Percentiles rank a stretch among this genome's conserved stretches.
These are phyloP conservation scores for Exophiala sp. DNA, from an alignment of 2,329 filamentous ascomycete species.

Conservation along the genomic window DNA sequence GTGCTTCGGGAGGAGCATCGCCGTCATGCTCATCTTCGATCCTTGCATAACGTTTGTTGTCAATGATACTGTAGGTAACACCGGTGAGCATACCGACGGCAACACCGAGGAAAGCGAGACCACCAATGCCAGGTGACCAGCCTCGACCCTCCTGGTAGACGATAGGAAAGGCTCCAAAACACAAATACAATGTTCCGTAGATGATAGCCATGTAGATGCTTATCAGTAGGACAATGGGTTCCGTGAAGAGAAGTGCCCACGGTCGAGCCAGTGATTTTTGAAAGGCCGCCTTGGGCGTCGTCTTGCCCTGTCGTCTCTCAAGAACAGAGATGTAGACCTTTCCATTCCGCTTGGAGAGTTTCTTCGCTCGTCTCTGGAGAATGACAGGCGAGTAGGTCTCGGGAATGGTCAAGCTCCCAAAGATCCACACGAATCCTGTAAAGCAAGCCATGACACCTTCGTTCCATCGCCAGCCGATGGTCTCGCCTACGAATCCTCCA, in stretches of 20 bases:
- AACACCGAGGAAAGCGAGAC: conserved; percentile 65
- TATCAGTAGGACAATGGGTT: conserved; percentile 64
- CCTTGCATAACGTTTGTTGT: conserved; percentile 39
- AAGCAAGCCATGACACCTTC: conserved; percentile 61
- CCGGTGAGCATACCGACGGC: conserved; percentile 44
- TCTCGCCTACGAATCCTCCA: conserved; percentile 34
- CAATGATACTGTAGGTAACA: conserved; percentile 40
- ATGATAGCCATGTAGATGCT: conserved; percentile 51
- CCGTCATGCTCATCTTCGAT: conserved; percentile 48
- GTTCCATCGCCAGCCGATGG: conserved; percentile 64
- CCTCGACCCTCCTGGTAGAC: conserved; percentile 60
- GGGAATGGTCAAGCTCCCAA: conserved; percentile 50
- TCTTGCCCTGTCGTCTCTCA: conserved; percentile 40
- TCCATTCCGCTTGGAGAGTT: conserved; percentile 51
- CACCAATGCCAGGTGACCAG: conserved; percentile 58
- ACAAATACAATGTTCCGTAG: conserved; percentile 49
- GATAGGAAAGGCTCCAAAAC: conserved; percentile 62
- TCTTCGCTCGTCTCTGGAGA: conserved; percentile 50
- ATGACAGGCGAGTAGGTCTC: conserved; percentile 58
- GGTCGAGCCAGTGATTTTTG: conserved; percentile 58
- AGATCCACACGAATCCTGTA: conserved; percentile 57
- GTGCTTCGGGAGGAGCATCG: conserved; percentile 59
- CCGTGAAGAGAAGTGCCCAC: conserved; percentile 65
- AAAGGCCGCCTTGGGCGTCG: conserved; percentile 45
- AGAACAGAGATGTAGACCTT: conserved; percentile 55